Conservation (phyloP, 2,329 filamentous ascomycete genomes). For the Ceratocystis variospora region DNA sequence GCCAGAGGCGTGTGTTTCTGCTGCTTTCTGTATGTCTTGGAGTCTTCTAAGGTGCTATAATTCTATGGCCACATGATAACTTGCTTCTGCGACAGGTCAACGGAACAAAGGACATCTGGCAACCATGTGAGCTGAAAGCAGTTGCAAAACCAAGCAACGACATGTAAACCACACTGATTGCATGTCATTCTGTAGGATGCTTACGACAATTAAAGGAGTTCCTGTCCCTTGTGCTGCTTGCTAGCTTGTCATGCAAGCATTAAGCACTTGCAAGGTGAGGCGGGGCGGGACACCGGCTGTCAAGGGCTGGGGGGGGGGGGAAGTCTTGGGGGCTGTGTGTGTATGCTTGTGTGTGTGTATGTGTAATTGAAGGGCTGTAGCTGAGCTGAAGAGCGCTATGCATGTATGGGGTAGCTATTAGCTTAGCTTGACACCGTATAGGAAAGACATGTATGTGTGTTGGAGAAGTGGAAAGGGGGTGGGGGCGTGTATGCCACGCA, state of each 20-base stretch:
- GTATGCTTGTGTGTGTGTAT: not conserved
- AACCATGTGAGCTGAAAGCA: not conserved
- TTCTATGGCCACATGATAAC: not conserved
- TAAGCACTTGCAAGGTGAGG: not conserved
- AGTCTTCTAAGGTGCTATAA: not conserved
- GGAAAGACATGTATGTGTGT: too few species aligned
- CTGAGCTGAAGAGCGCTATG: too few species aligned
- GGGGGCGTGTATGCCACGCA: too few species aligned
- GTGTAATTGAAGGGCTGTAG: not conserved
- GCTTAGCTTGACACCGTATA: too few species aligned
- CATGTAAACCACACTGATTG: not conserved
- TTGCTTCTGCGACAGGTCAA: not conserved
- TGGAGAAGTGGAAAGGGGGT: too few species aligned
- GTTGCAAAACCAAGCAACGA: not conserved
- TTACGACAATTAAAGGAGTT: not conserved
- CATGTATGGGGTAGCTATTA: too few species aligned
- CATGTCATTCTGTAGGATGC: not conserved
- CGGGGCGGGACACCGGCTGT: not conserved
- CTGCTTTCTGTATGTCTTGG: not conserved
- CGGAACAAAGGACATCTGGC: not conserved
- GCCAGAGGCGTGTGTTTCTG: not conserved
- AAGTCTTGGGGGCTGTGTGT: not conserved
- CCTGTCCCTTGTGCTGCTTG: not conserved
- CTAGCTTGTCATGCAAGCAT: not conserved
- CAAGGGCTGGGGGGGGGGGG: not conserved